These are phyloP conservation scores for Talaromyces funiculosus DNA, from an alignment of 2,329 filamentous ascomycete genomes.

Conservation along the genomic window DNA sequence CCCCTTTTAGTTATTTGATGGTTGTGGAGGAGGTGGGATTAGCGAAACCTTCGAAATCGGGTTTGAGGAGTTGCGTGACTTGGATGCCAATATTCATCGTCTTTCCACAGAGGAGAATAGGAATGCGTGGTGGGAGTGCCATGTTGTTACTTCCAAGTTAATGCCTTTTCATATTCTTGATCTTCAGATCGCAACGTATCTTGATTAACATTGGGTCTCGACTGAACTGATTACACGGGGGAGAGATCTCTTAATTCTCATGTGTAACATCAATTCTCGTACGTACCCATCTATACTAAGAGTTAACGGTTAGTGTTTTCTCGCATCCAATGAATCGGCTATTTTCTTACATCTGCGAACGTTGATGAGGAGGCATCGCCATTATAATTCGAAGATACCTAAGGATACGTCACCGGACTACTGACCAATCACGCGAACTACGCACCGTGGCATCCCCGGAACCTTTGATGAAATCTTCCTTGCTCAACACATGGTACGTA, in stretches of 20 bases:
- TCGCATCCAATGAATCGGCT: neutral
- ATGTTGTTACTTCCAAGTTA: neutral
- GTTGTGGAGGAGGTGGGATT: neutral
- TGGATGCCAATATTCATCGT: conserved; percentile 16
- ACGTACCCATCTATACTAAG: neutral
- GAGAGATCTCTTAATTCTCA: neutral
- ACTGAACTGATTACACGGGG: neutral
- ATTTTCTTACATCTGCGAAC: neutral
- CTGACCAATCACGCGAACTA: neutral
- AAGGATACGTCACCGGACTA: neutral
- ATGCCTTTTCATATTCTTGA: no score
- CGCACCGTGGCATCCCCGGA: neutral
- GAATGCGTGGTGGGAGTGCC: conserved; percentile 4
- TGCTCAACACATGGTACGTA: neutral
- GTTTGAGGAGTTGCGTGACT: conserved; percentile 16
- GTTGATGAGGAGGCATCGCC: neutral
- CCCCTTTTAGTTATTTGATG: neutral
- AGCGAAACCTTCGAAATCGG: conserved; percentile 20
- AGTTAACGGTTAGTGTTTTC: neutral
- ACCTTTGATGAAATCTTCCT: neutral
- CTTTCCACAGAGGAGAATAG: conserved; percentile 19
- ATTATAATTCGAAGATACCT: neutral
- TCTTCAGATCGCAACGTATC: no score
- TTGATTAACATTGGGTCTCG: no score
- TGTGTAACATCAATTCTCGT: neutral